Evolutionary conservation across 768 basidiomycete genomes (phyloP).

Genomic region (Inosperma sp.): DNA sequence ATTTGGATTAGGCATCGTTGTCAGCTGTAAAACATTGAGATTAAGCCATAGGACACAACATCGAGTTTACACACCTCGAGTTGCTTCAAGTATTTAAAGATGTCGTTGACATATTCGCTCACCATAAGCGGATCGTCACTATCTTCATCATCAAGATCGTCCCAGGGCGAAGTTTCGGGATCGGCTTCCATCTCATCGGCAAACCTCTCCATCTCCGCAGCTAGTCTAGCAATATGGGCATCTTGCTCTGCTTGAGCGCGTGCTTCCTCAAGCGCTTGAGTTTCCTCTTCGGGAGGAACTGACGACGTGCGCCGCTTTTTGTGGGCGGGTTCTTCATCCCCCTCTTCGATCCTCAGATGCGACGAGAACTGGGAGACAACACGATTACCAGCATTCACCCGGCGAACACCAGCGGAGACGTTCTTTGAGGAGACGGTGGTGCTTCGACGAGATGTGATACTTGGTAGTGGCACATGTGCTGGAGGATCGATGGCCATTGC

Average conservation of each 20-base stretch:
- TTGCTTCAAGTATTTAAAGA: slow-evolving; percentile 86
- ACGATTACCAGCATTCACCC: slow-evolving; percentile 12
- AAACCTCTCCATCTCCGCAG: slow-evolving; percentile 47
- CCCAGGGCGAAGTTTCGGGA: slow-evolving; percentile 67
- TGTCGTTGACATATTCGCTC: slow-evolving; percentile 91
- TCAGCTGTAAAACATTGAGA: slow-evolving; percentile 40
- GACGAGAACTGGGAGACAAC: slow-evolving; percentile 21
- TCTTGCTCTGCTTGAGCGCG: slow-evolving; percentile 44
- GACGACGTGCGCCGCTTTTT: slow-evolving; percentile 76
- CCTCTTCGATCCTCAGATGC: slow-evolving; percentile 37
- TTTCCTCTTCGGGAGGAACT: slow-evolving; percentile 52
- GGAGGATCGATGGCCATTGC: slow-evolving; percentile 51
- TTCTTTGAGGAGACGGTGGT: slow-evolving; percentile 32
- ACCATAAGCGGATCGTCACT: slow-evolving; percentile 95
- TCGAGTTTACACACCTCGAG: slow-evolving; percentile 60
- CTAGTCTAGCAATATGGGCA: slow-evolving; percentile 38
- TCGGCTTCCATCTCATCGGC: slow-evolving; percentile 59
- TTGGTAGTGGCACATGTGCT: slow-evolving; percentile 33
- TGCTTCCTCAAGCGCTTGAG: slow-evolving; percentile 29
- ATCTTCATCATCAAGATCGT: slow-evolving; percentile 91
- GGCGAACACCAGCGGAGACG: slow-evolving; percentile 13
- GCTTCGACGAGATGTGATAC: slow-evolving; percentile 38
- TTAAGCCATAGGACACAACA: neutral
- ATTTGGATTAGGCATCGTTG: slow-evolving; percentile 84
- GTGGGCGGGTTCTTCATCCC: slow-evolving; percentile 53